A percentile compares a stretch with the other conserved stretches of the same genome.
phyloP scores from a whole-genome alignment of 768 basidiomycete genomes.

The Xanthoconium purpureum region DNA sequence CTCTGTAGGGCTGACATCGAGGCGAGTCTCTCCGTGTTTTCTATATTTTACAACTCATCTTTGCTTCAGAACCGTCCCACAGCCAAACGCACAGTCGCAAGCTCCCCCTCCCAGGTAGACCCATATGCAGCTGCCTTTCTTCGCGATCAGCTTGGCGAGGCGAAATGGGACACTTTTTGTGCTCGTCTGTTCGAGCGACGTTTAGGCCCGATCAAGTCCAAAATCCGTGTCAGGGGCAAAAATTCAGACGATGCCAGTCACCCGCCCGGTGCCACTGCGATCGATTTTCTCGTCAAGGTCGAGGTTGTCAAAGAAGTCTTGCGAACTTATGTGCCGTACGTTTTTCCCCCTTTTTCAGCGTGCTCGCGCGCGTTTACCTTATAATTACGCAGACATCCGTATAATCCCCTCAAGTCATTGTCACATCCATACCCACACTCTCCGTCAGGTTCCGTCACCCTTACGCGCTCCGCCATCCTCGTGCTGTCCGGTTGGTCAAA shows the following conservation, averaged over 20 bases:
- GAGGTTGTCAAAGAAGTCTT: slow-evolving; percentile 50
- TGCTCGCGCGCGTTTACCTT: slow-evolving; percentile 20
- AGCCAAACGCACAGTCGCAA: slow-evolving; percentile 23
- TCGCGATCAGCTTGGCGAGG: slow-evolving; percentile 41
- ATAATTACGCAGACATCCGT: slow-evolving; percentile 42
- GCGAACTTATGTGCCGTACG: slow-evolving; percentile 48
- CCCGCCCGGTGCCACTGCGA: slow-evolving; percentile 39
- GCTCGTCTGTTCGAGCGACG: slow-evolving; percentile 47
- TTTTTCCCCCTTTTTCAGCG: slow-evolving; percentile 12
- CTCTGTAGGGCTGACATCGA: slow-evolving; percentile 24
- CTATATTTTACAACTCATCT: slow-evolving; percentile 10
- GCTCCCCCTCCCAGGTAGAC: slow-evolving; percentile 34
- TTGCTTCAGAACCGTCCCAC: slow-evolving; percentile 25
- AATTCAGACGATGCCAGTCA: slow-evolving; percentile 26
- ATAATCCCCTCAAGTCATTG: slow-evolving; percentile 49
- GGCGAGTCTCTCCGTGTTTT: slow-evolving; percentile 7
- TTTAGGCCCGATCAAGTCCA: slow-evolving; percentile 38
- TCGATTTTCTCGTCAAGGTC: slow-evolving; percentile 53
- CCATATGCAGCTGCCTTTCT: slow-evolving; percentile 45
- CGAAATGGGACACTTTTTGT: slow-evolving; percentile 45
- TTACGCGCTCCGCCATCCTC: slow-evolving; percentile 47
- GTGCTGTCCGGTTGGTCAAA: slow-evolving; percentile 52
- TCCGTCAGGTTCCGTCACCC: slow-evolving; percentile 42
- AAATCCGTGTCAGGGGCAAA: slow-evolving; percentile 33
- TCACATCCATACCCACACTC: slow-evolving; percentile 38